Base-by-base conservation (phyloP, 2,329 filamentous ascomycete genomes). In the Davidsoniella neocaledoniae region DNA sequence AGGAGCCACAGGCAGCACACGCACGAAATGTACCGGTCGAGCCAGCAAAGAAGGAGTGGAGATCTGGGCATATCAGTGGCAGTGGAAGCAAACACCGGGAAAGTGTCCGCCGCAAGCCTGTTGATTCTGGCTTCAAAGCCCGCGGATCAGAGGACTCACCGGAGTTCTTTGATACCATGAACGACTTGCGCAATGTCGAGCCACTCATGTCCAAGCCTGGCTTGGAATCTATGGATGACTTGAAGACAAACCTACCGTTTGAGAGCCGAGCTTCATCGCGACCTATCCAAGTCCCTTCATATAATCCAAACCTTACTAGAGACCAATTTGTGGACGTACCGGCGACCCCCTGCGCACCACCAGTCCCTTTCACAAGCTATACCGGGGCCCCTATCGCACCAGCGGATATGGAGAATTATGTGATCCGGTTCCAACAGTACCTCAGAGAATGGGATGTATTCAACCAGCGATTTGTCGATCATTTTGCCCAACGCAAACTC, bases 11-110 rank as follows among this genome's bases (percentile, higher is more conserved):
- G 12, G 50, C 48, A 17, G 26, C 51, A 5, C 59, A 59, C 6
- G 67, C 68, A 17, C 68, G 76, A 26, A 74, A 71, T 37, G 76
- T 79, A 37, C 68, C 68, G 1, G 71, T 77, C 10, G 76, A 79
- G 56, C 76, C 76, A 0, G 70, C 73, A 2, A 67, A 75, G 39
- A 71, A 72, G 4, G 75, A 79, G 52, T 79, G 76, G 76, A 66
- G 75, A 43, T 66, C 73, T 2, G 74, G 74, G 3, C 64, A 74
- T 50, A 61, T 66, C 3, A 49, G 40, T 2, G 36, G 48, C 8
- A 44, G 40, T 10, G 41, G 45, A 9, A 23, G 10, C 14, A 26
- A 41, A 10, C 17, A 37, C 29, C 40, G 29, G n/a, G 47, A 46
- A 7, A 42, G 26, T 7, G 36, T 38, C 16, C 49, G 37, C 7